These are phyloP conservation scores for Eucalyptus rudis DNA, from an alignment of 345 rosid genomes.

Conservation along the genomic window DNA sequence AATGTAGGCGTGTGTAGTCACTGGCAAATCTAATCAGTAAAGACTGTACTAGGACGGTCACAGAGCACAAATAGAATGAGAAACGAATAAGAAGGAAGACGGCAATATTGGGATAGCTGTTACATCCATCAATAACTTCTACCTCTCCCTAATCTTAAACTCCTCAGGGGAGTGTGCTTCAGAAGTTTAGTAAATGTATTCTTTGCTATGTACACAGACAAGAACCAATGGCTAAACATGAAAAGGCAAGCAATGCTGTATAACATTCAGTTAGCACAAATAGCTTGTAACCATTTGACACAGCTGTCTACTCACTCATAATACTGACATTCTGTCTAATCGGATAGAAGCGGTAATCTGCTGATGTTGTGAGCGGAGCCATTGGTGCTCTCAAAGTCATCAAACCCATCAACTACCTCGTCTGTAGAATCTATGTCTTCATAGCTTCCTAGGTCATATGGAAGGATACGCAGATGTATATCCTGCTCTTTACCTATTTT, in stretches of 20 bases:
- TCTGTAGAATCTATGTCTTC: constrained; percentile 3
- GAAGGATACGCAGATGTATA: constrained; percentile 42
- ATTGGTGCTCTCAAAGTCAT: constrained; percentile 14
- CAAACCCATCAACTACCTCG: neutral
- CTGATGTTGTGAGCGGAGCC: constrained; percentile 19
- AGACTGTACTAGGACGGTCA: neutral
- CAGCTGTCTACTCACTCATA: neutral
- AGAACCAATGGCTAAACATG: neutral
- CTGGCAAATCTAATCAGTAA: neutral
- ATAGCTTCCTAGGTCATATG: constrained; percentile 15
- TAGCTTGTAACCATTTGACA: neutral
- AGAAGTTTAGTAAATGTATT: neutral
- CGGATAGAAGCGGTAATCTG: constrained; percentile 51
- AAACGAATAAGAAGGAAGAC: neutral
- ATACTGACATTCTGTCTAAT: neutral
- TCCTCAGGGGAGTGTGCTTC: neutral
- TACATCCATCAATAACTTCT: neutral
- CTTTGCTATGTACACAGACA: neutral
- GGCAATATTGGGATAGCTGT: neutral
- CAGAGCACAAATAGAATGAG: neutral
- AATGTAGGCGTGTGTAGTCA: neutral
- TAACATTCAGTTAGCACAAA: neutral
- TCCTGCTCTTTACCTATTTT: constrained; percentile 38
- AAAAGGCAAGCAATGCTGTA: neutral
- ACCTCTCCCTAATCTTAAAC: neutral